phyloP scores from a whole-genome alignment of 2,329 filamentous ascomycete species.

The Aspergillus arachidicola region DNA sequence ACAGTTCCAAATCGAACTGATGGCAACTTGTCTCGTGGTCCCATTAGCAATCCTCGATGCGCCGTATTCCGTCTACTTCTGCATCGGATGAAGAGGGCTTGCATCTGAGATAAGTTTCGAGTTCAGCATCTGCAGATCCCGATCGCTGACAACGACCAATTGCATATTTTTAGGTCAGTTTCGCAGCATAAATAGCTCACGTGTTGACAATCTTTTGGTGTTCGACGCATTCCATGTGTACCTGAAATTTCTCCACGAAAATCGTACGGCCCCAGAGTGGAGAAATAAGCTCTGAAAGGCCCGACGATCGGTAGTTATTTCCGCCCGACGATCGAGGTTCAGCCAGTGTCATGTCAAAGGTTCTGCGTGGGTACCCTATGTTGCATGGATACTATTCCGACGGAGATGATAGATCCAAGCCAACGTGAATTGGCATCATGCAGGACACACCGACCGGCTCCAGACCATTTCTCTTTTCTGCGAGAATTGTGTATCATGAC shows the following conservation, averaged over 20 bases:
- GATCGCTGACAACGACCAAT: background rate
- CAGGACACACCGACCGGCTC: background rate
- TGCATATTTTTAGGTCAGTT: background rate
- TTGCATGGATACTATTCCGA: background rate
- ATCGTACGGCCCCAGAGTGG: background rate
- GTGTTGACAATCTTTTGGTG: background rate
- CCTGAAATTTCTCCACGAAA: background rate
- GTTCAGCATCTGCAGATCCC: background rate
- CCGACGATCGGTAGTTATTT: background rate
- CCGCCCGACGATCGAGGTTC: background rate
- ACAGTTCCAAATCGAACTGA: background rate
- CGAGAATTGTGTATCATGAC: background rate
- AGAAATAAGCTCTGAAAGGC: background rate
- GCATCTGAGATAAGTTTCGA: background rate
- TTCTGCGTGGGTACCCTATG: background rate
- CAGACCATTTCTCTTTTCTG: background rate
- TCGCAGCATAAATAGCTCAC: background rate
- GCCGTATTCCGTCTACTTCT: background rate
- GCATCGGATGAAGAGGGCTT: no score
- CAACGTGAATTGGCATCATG: background rate
- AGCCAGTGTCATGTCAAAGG: background rate
- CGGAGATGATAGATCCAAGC: background rate
- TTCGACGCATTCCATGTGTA: background rate
- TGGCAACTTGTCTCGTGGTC: background rate
- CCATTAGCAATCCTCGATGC: background rate